A percentile compares a stretch with the other conserved stretches of the same genome.
These are phyloP conservation scores for Nannochloropsis gaditana DNA, from an alignment of 108 stramenopile species.

Conservation along the genomic window DNA sequence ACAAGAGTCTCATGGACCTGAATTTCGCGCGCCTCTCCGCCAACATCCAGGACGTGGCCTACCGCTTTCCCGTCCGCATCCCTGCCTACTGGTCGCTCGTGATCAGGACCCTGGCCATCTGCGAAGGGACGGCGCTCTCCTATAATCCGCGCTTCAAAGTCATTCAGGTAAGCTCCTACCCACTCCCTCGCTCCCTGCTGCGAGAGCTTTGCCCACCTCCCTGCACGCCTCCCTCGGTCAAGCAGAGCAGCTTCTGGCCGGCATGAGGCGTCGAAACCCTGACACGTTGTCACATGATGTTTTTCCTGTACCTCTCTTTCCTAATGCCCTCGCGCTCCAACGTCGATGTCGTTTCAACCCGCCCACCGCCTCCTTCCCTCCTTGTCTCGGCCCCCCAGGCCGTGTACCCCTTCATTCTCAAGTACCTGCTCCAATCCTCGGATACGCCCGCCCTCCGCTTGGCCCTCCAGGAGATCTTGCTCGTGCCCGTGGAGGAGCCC, in stretches of 20 bases:
- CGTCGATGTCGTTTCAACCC: too few species aligned
- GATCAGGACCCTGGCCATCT: not conserved
- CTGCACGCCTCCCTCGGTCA: not conserved
- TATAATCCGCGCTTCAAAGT: not conserved
- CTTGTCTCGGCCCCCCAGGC: not conserved
- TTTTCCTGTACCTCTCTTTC: not conserved
- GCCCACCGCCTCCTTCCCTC: not conserved
- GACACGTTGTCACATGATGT: too few species aligned
- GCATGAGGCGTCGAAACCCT: too few species aligned
- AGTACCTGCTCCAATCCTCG: not conserved
- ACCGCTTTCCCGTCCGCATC: not conserved
- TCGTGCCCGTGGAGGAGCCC: not conserved
- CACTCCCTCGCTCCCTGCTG: not conserved
- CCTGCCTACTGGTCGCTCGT: not conserved
- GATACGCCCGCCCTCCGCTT: not conserved
- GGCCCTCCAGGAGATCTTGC: conserved; percentile 11
- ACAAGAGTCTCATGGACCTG: not conserved
- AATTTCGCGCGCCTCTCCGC: not conserved
- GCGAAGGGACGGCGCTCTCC: not conserved
- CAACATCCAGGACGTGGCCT: not conserved
- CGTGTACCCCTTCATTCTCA: conserved; percentile 11
- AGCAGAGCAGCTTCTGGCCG: not conserved
- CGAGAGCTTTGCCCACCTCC: not conserved
- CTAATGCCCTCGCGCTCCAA: too few species aligned
- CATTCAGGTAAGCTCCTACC: not conserved